Conservation (phyloP, 2,329 filamentous ascomycete species). For the Cladosporium phlei region DNA sequence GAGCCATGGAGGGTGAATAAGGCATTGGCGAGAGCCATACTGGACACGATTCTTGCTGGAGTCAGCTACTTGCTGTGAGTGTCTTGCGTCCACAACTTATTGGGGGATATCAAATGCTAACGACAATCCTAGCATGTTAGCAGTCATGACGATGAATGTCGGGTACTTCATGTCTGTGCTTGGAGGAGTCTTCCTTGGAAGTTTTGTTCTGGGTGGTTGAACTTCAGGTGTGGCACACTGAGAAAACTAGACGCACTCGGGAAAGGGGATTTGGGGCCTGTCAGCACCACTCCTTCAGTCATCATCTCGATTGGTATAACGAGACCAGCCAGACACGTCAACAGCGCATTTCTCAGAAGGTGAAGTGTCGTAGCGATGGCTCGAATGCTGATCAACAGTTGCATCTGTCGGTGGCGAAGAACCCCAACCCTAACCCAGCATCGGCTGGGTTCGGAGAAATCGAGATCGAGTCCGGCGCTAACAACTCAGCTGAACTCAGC, state of each 20-base stretch:
- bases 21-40: constrained; percentile 63
- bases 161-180: constrained; percentile 76
- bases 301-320: not conserved
- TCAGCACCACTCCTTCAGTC: not conserved
- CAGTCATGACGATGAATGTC: constrained; percentile 82
- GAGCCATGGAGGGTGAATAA: constrained; percentile 70
- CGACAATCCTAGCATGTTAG: constrained; percentile 64
- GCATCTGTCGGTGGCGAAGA: too few species aligned
- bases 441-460: too few species aligned
- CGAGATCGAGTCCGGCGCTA: too few species aligned
- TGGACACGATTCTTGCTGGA: constrained; percentile 66
- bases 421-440: too few species aligned
- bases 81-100: too few species aligned
- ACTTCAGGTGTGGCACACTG: constrained; percentile 13
- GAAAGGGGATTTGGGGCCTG: not conserved
- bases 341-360: not conserved
- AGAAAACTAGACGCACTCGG: not conserved
- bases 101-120: too few species aligned
- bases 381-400: not conserved
- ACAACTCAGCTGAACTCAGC: too few species aligned
- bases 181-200: constrained; percentile 70
- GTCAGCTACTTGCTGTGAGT: constrained; percentile 80
- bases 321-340: not conserved
- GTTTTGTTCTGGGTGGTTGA: constrained; percentile 28
- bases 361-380: not conserved